Base-by-base conservation (phyloP, 1,284 basidiomycete species). In the Grifola frondosa region DNA sequence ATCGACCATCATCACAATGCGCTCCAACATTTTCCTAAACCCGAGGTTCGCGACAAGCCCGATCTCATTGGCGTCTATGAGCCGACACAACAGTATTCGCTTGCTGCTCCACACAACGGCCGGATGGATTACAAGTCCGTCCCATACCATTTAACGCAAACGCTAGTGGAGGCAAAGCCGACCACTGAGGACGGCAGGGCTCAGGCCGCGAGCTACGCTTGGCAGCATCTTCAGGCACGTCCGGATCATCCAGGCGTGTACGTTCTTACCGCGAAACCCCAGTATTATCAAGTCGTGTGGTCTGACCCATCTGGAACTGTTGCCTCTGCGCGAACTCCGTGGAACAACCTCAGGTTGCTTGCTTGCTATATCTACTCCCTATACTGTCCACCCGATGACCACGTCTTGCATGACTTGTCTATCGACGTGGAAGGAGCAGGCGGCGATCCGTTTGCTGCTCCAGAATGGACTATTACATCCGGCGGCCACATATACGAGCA, bases 201-300 rank as follows among this genome's bases (percentile, higher is more conserved):
- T 5, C 37, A 48, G 19, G 32, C 33, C 7, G 20, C 41, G 3
- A 29, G 32, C 6, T 44, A 44, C 12, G 46, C 46, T 13, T 40
- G 28, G 20, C 42, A 25, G 6, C 29, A 40, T 8, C 42, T 40
- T 16, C 42, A 44, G 29, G 46, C 46, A 7, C 41, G 46, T 7
- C 46, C 46, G 2, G 46, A 48, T 11, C 30, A 40, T 5, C 47
- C 47, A 8, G 40, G 33, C 3, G 22, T 44, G 22, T 44, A 40
- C 31, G n/a, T 24, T n/a, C 42, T 48, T n/a, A 37, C 26, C 23
- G 16, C 36, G 4, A 44, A 35, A 31, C 34, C 42, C 11, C 24
- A 30, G 10, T 26, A 30, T 24, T 48, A 44, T 28, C 47, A 48
- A 24, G 30, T 48, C 30, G 13, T 48, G 13, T 40, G 35, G 12